Evolutionary conservation across 495 filamentous ascomycete species (phyloP).

Genomic region (Xylaria intraflava): DNA sequence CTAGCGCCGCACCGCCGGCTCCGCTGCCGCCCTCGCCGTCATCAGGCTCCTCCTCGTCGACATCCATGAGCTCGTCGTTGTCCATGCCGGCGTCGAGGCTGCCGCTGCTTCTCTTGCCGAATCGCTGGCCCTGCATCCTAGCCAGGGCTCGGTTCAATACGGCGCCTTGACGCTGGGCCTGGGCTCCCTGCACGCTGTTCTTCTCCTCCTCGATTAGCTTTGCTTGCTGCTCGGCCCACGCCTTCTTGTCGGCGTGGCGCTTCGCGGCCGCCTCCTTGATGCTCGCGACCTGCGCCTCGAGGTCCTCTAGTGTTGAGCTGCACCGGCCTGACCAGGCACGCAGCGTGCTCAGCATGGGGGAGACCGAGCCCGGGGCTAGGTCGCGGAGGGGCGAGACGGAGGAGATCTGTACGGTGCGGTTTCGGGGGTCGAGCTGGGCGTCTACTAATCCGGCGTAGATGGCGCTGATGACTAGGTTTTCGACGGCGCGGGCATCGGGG

Average conservation of each 20-base stretch:
- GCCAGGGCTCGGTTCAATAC: slow-evolving; percentile 13
- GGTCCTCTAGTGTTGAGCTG: slow-evolving; percentile 60
- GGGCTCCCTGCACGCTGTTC: slow-evolving; percentile 42
- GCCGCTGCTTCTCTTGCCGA: slow-evolving; percentile 37
- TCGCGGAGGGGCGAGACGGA: slow-evolving; percentile 81
- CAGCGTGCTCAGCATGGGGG: slow-evolving; percentile 58
- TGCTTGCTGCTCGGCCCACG: slow-evolving; percentile 42
- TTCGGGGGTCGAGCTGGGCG: slow-evolving; percentile 73
- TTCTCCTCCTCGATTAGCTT: slow-evolving; percentile 35
- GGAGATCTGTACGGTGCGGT: slow-evolving; percentile 65
- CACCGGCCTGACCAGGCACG: slow-evolving; percentile 72
- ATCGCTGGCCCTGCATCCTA: slow-evolving; percentile 20
- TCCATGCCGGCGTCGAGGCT: slow-evolving; percentile 44
- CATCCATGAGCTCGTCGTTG: slow-evolving; percentile 52
- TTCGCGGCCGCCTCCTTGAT: slow-evolving; percentile 51
- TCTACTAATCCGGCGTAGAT: slow-evolving; percentile 79
- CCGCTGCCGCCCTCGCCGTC: slow-evolving; percentile 18
- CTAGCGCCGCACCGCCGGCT: background rate
- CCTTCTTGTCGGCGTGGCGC: slow-evolving; percentile 44
- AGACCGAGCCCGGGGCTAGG: slow-evolving; percentile 61
- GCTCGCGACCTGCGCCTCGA: slow-evolving; percentile 63
- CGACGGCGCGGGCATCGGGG: slow-evolving; percentile 61
- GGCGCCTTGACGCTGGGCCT: slow-evolving; percentile 28
- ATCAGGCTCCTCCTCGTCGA: slow-evolving; percentile 44
- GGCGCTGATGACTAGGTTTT: slow-evolving; percentile 81